Evolutionary conservation across 2,329 filamentous ascomycete genomes (phyloP), one percentile per base, ranked within the genome.

Genomic region (Knoxdaviesia capensis): DNA sequence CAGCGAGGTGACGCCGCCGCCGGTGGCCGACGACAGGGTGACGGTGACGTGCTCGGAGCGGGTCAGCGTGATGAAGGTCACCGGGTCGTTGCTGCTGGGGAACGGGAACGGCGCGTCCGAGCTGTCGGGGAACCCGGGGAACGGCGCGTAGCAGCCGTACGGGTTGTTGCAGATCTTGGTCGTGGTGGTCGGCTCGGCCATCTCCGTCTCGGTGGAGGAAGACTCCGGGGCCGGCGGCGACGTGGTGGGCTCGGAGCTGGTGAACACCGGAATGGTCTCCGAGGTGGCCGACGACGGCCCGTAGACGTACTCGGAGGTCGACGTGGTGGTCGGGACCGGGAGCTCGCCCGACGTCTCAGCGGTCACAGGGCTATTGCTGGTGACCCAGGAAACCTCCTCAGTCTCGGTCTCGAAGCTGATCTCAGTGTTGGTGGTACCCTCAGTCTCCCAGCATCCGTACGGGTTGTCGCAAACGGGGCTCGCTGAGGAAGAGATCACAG

Each of bases 21-120:
- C 9, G 30, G 34, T 31, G 36, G 32, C 11, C 28, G 42, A 40
- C 29, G 42, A 36, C 5, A 45, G 33, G 36, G 44, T 45, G 29
- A 45, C 33, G 20, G 44, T 43, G 7, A 43, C 29, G 35, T 43
- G 44, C 31, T n/a, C 30, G 9, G 38, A 43, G 32, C 41, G 38
- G 29, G 41, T 45, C 35, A 45, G 31, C 31, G 44, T 45, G 30
- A 45, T 11, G 28, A 45, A 43, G 36, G 41, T 45, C 33, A 43
- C 7, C 10, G 41, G 32, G 30, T 44, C 43, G 11, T 28, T 29
- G 20, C 29, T 11, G 6, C 41, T 38, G 36, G 33, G 31, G 9
- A 36, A 41, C 8, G 41, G 35, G 7, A 42, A 8, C 31, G 40
- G n/a, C 40, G 42, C 40, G 29, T n/a, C 7, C 40, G 40, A 44